Conservation (phyloP, 1,284 basidiomycete genomes). For the Ustilago nuda region DNA sequence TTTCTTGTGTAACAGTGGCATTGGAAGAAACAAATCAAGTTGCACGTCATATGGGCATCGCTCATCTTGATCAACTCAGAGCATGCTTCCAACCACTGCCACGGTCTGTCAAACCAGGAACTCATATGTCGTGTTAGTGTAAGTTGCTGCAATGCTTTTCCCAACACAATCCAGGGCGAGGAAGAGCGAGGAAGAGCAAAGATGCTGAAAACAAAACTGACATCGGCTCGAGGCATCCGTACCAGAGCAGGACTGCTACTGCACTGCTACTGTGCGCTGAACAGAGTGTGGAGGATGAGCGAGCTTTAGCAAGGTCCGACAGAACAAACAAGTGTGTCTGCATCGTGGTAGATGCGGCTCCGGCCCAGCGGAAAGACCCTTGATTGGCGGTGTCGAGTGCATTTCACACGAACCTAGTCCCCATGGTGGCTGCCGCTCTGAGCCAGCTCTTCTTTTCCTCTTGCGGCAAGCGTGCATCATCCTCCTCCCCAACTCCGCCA, state of each 20-base stretch:
- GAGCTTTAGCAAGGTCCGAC: neutral
- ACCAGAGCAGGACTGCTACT: neutral
- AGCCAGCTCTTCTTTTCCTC: neutral
- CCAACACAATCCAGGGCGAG: neutral
- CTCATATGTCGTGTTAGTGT: neutral
- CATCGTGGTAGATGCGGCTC: conserved; percentile 13
- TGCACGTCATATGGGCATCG: conserved; percentile 5
- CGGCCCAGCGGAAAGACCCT: conserved; percentile 3
- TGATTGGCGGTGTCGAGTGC: neutral
- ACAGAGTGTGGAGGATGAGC: neutral
- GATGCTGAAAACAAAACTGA: neutral
- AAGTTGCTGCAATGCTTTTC: neutral
- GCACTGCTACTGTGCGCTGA: neutral
- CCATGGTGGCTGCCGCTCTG: neutral
- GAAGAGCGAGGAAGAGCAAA: neutral
- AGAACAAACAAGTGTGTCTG: neutral
- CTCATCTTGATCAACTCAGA: neutral
- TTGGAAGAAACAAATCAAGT: conserved; percentile 4
- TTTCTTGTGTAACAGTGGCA: conserved; percentile 3
- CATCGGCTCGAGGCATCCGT: neutral
- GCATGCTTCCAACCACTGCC: neutral
- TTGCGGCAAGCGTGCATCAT: conserved; percentile 24
- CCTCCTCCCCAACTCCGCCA: conserved; percentile 1
- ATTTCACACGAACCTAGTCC: conserved; percentile 30
- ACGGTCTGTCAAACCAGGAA: neutral